Conservation (phyloP, 371 early-diverging fungal species). For the Zopfochytrium polystomum region DNA sequence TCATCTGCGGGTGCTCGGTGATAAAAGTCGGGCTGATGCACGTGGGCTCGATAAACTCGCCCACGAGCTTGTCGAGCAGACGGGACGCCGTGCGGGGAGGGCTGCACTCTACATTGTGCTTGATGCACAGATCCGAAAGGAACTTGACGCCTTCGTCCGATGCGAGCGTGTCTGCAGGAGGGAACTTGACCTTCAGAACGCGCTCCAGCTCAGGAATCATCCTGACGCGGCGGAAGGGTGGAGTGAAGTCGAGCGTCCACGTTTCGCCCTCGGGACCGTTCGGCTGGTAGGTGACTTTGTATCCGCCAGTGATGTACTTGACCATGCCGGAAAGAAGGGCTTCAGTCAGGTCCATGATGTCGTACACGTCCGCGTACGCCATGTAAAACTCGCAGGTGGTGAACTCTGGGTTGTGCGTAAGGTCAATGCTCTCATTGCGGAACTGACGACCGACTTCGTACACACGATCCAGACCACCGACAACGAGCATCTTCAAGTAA, state of each 20-base stretch:
- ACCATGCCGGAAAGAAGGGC: conserved; percentile 90
- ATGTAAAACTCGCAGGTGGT: conserved; percentile 99
- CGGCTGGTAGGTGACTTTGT: conserved; percentile 91
- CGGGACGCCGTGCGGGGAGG: conserved; percentile 95
- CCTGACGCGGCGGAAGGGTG: conserved; percentile 94
- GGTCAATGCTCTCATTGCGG: conserved; percentile 99
- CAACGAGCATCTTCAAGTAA: conserved; percentile 93
- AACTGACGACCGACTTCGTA: conserved; percentile 99
- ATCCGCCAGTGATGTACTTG: conserved; percentile 79
- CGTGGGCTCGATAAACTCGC: conserved; percentile 93
- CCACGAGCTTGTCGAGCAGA: conserved; percentile 97
- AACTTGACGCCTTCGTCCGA: conserved; percentile 79
- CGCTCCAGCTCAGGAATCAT: conserved; percentile 95
- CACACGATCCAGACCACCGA: conserved; percentile 99
- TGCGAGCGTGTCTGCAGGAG: conserved; percentile 80
- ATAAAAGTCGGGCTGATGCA: conserved; percentile 98
- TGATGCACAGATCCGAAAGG: conserved; percentile 85
- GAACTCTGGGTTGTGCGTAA: conserved; percentile 99
- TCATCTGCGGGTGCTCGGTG: conserved; percentile 96
- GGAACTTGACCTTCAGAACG: conserved; percentile 86
- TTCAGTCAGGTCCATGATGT: conserved; percentile 96
- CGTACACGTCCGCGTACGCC: conserved; percentile 99
- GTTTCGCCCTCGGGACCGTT: conserved; percentile 80
- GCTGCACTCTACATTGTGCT: conserved; percentile 89
- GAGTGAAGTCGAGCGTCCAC: conserved; percentile 86